phyloP scores from a whole-genome alignment of 2,329 filamentous ascomycete species.

The Fusarium papillatum region DNA sequence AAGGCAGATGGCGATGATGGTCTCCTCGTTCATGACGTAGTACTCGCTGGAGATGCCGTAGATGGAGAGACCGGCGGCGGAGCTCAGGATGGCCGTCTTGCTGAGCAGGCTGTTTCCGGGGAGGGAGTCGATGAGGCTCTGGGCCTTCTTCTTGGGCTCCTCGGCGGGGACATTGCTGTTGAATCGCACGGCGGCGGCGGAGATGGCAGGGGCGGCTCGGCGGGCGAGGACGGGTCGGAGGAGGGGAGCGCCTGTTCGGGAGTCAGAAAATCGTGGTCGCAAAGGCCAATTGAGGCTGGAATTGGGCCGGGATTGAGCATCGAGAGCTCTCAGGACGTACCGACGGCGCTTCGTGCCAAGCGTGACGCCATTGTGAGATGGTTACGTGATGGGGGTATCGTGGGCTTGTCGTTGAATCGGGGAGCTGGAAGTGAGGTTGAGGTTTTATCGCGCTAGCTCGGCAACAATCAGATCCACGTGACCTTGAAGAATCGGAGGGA shows the following conservation, averaged over 20 bases:
- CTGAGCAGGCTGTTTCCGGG: constrained; percentile 93
- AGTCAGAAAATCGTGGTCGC: constrained; percentile 38
- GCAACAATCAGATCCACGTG: constrained; percentile 56
- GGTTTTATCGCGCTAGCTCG: constrained; percentile 64
- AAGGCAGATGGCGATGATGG: constrained; percentile 92
- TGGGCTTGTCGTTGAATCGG: constrained; percentile 59
- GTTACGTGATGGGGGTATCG: constrained; percentile 66
- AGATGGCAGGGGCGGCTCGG: constrained; percentile 81
- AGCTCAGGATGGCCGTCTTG: constrained; percentile 98
- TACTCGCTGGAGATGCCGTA: constrained; percentile 99
- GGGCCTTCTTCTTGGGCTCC: constrained; percentile 96
- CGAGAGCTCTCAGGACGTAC: constrained; percentile 69
- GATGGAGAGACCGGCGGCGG: constrained; percentile 88
- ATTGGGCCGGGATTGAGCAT: constrained; percentile 23
- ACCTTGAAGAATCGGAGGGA: constrained; percentile 32
- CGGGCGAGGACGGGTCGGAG: constrained; percentile 85
- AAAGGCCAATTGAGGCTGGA: constrained; percentile 45
- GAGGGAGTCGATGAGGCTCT: constrained; percentile 93
- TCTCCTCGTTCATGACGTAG: constrained; percentile 99
- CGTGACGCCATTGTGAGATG: constrained; percentile 94
- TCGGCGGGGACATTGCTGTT: constrained; percentile 84
- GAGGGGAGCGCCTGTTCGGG: constrained; percentile 83
- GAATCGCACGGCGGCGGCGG: constrained; percentile 76
- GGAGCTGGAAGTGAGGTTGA: constrained; percentile 62
- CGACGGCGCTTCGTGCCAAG: constrained; percentile 94